Evolutionary conservation across 306 rosid species (phyloP).

Genomic region (Acacia melanoxylon): DNA sequence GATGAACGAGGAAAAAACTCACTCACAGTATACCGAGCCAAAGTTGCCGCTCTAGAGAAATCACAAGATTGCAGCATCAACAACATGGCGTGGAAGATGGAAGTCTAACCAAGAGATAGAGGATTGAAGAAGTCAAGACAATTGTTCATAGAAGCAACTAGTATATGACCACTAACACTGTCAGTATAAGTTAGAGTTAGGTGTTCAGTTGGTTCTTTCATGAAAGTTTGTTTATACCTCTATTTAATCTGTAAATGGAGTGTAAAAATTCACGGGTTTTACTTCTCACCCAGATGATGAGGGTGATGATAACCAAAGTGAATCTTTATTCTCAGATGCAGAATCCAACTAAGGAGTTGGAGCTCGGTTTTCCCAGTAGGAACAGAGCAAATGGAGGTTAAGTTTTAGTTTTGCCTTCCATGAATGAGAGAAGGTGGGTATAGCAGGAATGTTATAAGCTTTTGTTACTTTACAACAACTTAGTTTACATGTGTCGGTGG

Average conservation of each 20-base stretch:
- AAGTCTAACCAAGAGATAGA: conserved; percentile 47
- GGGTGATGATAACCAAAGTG: conserved; percentile 38
- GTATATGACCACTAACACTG: conserved; percentile 64
- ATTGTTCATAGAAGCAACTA: conserved; percentile 85
- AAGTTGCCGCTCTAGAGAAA: conserved; percentile 84
- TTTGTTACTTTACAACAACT: conserved; percentile 42
- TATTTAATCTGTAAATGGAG: conserved; percentile 92
- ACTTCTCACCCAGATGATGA: conserved; percentile 9
- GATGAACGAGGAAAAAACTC: conserved; percentile 73
- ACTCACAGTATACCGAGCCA: conserved; percentile 57
- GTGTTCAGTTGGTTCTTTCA: conserved; percentile 48
- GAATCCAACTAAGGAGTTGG: conserved; percentile 92
- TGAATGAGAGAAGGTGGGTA: conserved; percentile 54
- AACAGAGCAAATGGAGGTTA: conserved; percentile 93
- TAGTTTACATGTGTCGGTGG: conserved; percentile 40
- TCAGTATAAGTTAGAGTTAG: conserved; percentile 57
- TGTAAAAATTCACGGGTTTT: conserved; percentile 73
- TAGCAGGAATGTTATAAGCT: conserved; percentile 47
- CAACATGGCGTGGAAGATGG: conserved; percentile 81
- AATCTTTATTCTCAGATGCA: conserved; percentile 84
- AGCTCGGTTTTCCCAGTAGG: conserved; percentile 81
- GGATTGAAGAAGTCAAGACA: conserved; percentile 40
- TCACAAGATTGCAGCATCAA: conserved; percentile 52
- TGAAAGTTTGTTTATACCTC: conserved; percentile 67
- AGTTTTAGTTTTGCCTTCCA: conserved; percentile 76